These are phyloP conservation scores for Pythium insidiosum DNA, from an alignment of 352 stramenopile species.

Conservation along the genomic window DNA sequence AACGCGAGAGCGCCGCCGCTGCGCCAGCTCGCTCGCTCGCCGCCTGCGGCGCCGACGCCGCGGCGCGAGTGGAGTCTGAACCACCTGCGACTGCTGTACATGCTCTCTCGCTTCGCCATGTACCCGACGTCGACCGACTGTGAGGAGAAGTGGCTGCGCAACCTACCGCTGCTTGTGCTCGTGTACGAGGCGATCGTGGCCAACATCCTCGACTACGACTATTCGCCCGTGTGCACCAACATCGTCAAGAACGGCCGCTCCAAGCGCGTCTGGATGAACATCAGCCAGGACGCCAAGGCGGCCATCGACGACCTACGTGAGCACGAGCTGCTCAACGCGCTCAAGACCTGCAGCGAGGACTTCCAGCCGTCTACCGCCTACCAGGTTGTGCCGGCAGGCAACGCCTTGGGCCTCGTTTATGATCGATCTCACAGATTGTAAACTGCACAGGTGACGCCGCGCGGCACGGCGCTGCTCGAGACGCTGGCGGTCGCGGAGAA, in stretches of 20 bases:
- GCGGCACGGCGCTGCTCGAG: slow-evolving; percentile 30
- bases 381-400: too few relatives aligned
- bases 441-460: too few relatives aligned
- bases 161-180: slow-evolving; percentile 92
- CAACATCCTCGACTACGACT: slow-evolving; percentile 94
- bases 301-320: slow-evolving; percentile 95
- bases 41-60: slow-evolving; percentile 1
- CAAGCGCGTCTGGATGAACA: slow-evolving; percentile 89
- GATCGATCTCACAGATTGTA: too few relatives aligned
- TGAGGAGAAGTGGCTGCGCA: slow-evolving; percentile 94
- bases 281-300: slow-evolving; percentile 93
- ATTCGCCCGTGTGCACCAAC: slow-evolving; percentile 91
- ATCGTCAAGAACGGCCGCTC: slow-evolving; percentile 90
- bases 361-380: slow-evolving; percentile 96
- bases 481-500: slow-evolving; percentile 32
- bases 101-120: slow-evolving; percentile 94
- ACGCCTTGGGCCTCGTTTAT: too few relatives aligned
- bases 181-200: slow-evolving; percentile 96
- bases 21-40: background rate
- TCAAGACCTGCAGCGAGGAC: slow-evolving; percentile 90
- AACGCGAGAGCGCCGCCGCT: background rate
- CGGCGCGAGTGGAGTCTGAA: slow-evolving; percentile 60
- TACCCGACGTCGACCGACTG: slow-evolving; percentile 82
- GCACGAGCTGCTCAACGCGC: slow-evolving; percentile 91
- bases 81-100: slow-evolving; percentile 93